Evolutionary conservation across 352 stramenopile genomes (phyloP).

Genomic region (Phytophthora capsici): DNA sequence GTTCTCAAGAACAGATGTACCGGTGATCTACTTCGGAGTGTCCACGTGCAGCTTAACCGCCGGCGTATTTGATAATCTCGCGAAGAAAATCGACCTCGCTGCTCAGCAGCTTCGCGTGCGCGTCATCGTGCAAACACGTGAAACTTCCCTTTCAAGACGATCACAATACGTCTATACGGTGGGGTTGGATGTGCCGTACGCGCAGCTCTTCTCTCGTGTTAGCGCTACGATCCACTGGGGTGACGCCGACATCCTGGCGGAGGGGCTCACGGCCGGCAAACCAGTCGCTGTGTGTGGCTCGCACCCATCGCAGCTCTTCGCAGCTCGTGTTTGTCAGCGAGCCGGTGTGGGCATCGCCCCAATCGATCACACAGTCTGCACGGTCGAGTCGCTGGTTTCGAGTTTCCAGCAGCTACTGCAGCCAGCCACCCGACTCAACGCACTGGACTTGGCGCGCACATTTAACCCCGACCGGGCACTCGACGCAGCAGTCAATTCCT

Average conservation of each 20-base stretch:
- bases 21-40: conserved; percentile 53
- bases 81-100: conserved; percentile 42
- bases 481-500: conserved; percentile 64
- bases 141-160: conserved; percentile 4
- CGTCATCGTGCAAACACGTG: conserved; percentile 50
- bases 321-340: conserved; percentile 62
- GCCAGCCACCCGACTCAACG: conserved; percentile 42
- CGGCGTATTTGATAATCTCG: conserved; percentile 30
- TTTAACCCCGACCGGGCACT: conserved; percentile 76
- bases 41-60: conserved; percentile 20
- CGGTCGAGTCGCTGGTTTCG: conserved; percentile 55
- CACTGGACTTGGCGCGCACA: conserved; percentile 37
- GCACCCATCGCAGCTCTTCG: conserved; percentile 90
- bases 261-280: conserved; percentile 76
- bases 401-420: conserved; percentile 64
- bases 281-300: conserved; percentile 88
- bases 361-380: conserved; percentile 65
- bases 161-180: conserved; percentile 25
- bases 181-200: conserved; percentile 49
- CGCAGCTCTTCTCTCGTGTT: conserved; percentile 81
- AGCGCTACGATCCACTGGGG: conserved; percentile 78
- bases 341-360: conserved; percentile 68
- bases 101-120: conserved; percentile 31
- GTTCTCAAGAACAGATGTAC: conserved; percentile 1
- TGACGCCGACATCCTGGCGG: conserved; percentile 71